Conservation (phyloP, 1,284 basidiomycete species). For the Papiliotrema flavescens region DNA sequence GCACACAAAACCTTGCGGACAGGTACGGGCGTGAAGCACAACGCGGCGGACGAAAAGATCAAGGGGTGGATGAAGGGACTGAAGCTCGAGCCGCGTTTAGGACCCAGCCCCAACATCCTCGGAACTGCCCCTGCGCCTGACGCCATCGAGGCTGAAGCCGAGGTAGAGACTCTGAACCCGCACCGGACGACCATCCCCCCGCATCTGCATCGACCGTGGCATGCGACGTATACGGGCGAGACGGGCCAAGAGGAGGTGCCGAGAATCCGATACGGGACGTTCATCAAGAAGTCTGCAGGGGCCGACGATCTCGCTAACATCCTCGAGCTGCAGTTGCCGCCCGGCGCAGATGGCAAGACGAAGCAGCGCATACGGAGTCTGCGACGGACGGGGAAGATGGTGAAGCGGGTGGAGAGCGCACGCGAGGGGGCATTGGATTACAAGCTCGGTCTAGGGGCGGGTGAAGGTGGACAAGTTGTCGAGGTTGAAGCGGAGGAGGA, state of each 20-base stretch:
- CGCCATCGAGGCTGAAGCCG: neutral
- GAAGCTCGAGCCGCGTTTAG: conserved; percentile 33
- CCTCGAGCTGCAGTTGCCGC: conserved; percentile 40
- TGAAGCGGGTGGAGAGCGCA: conserved; percentile 61
- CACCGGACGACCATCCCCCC: conserved; percentile 43
- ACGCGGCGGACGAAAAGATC: conserved; percentile 70
- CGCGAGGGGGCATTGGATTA: conserved; percentile 74
- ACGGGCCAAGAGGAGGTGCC: conserved; percentile 20
- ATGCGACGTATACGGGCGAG: conserved; percentile 43
- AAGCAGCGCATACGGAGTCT: conserved; percentile 56
- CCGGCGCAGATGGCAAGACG: conserved; percentile 54
- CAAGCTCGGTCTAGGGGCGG: conserved; percentile 53
- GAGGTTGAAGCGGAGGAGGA: conserved; percentile 51
- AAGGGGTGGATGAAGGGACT: conserved; percentile 51
- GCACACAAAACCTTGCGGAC: conserved; percentile 74
- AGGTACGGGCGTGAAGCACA: conserved; percentile 31
- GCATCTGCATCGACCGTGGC: conserved; percentile 46
- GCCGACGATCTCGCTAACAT: conserved; percentile 33
- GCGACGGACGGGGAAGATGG: conserved; percentile 56
- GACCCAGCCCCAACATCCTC: neutral
- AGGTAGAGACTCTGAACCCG: conserved; percentile 2
- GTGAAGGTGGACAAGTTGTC: conserved; percentile 38
- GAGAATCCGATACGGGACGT: conserved; percentile 42
- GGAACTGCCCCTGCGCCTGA: neutral
- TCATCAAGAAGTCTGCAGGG: conserved; percentile 23